phyloP scores from a whole-genome alignment of 352 stramenopile genomes.

The Pythium grandisporangium region DNA sequence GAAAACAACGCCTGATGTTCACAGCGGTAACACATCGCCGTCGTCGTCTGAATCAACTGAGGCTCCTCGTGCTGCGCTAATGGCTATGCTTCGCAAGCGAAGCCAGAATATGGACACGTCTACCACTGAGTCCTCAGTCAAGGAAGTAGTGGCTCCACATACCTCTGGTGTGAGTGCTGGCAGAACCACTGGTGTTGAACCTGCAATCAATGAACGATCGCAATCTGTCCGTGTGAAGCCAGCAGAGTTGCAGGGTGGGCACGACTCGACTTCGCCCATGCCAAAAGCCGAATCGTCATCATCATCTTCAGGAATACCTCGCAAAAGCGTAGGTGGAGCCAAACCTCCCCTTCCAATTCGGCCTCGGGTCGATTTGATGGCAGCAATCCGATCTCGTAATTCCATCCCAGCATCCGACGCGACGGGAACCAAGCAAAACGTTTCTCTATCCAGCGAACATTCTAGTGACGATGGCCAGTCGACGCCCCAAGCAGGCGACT shows the following conservation, averaged over 20 bases:
- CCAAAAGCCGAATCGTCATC: no score
- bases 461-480: no score
- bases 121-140: neutral
- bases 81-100: slow-evolving; percentile 7
- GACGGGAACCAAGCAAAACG: neutral
- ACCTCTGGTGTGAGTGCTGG: neutral
- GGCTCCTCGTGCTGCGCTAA: slow-evolving; percentile 6
- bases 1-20: neutral
- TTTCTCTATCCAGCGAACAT: neutral
- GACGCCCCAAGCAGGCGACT: no score
- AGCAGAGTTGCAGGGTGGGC: neutral
- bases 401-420: neutral
- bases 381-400: slow-evolving; percentile 1
- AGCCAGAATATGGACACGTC: neutral
- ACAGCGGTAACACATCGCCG: neutral
- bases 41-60: neutral
- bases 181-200: no score
- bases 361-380: slow-evolving; percentile 1
- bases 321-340: no score
- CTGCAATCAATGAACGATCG: neutral
- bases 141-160: no score
- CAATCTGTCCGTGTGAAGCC: neutral
- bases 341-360: no score
- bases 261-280: neutral
- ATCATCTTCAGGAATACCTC: no score